Evolutionary conservation across 257 asterid species (phyloP), one percentile per base, ranked within the genome.

Genomic region (Mentha longifolia): DNA sequence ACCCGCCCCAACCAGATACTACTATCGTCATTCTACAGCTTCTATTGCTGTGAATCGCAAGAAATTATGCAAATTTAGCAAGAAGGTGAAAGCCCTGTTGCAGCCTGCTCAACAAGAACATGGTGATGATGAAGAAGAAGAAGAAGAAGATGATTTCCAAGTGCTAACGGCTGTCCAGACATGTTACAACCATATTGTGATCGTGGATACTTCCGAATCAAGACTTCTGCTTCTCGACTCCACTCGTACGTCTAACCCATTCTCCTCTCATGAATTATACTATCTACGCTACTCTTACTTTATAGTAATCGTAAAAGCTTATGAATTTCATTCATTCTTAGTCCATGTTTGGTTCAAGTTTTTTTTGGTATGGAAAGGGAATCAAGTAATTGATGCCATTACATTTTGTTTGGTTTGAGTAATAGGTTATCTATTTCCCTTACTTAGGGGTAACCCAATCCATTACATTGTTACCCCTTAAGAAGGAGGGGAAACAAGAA

Each of bases 151-250:
- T 42, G 84, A 88, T 12, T 83, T 68, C 46, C 79, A 70, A 50
- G 83, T 86, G 33, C 66, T 88, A 33, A 61, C 88, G 41, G 83
- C 87, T 49, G 51, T 86, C 9, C 79, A 74, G 19, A 90, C 75
- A 77, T 31, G 3, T 11, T 86, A 82, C 75, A 88, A 90, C 76
- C 72, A 75, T 74, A 84, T 90, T 50, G 70, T 85, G 8, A 88
- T 90, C 66, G 74, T 88, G 7, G 97, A 88, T 19, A 85, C 87
- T 41, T 75, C 85, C 20, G 71, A 82, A 7, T 86, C 93, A 11
- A 83, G 85, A 71, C 69, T 88, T 41, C 84, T 90, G 67, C 91
- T 90, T 63, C 97, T 90, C 42, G 94, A 88, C 71, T 78, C 92
- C 31, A 78, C 87, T 71, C 72, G 97, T 90, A 80, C 16, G 25